Base-by-base conservation (phyloP, 345 rosid genomes). In the Acer campestre region DNA sequence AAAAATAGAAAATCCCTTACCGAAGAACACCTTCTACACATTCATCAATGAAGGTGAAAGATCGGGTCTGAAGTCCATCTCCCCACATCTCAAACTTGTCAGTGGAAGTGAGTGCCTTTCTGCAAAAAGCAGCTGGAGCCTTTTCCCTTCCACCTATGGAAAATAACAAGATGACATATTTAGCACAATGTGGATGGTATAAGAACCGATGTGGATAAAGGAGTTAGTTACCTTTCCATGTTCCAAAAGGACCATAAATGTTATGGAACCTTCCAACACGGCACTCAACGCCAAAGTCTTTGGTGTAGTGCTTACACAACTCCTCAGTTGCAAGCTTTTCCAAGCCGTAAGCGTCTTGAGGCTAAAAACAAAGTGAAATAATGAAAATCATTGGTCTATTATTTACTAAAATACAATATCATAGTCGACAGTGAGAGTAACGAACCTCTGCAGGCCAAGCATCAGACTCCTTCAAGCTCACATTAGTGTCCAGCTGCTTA, bases 61-160 rank as follows among this genome's bases (percentile, higher is more conserved):
- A 96, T 61, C 98, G 94, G 65, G 98, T 97, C 48, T 94, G 99
- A 75, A 88, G 89, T 68, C 99, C 99, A 67, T 97, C 99, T 78
- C 99, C 99, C 99, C 99, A 97, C 98, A 97, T 94, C 95, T 94
- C 99, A 46, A 97, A 97, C 86, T 86, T 94, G 80, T 92, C 98
- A 0, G 79, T 81, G 23, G 99, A 85, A 17, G 98, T 97, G n/a
- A 89, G 67, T 61, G 95, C 81, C 88, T 97, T 97, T 79, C 99
- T 85, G 86, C 99, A 97, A 80, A 97, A 94, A 61, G 99, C 99
- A 87, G 99, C 99, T 17, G 99, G 98, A 74, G 99, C 99, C 88
- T 94, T 97, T 85, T 94, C 98, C 87, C 99, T 87, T 51, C 99
- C 99, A 89, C 99, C 99, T 97, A 16, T 40, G 22, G 79, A 20